A percentile compares a stretch with the other conserved stretches of the same genome.
Conservation (phyloP, 2,329 filamentous ascomycete species). For the Neofusicoccum sp. region DNA sequence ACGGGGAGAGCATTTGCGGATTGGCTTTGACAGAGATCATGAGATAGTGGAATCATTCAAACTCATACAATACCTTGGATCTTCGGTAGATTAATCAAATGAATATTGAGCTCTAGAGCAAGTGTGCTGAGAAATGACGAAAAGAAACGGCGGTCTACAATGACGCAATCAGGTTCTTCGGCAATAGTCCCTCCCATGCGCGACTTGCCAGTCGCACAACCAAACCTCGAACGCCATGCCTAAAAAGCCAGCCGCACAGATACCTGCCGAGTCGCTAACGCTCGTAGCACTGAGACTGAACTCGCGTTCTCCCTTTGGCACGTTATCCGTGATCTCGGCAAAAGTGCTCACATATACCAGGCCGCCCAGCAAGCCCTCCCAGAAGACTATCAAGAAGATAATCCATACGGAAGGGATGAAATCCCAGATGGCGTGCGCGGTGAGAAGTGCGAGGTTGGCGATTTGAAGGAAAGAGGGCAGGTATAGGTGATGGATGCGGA, state of each 20-base stretch:
- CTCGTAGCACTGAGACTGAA: constrained; percentile 88
- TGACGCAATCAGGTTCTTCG: constrained; percentile 22
- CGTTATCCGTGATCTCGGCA: constrained; percentile 84
- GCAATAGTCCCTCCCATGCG: constrained; percentile 66
- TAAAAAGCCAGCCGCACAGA: constrained; percentile 82
- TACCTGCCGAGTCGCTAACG: constrained; percentile 87
- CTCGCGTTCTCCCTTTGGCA: constrained; percentile 75
- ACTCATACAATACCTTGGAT: too few relatives aligned
- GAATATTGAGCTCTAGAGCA: too few relatives aligned
- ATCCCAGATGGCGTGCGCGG: constrained; percentile 71
- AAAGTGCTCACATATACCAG: constrained; percentile 96
- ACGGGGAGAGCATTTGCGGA: too few relatives aligned
- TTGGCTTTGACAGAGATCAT: too few relatives aligned
- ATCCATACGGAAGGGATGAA: constrained; percentile 84
- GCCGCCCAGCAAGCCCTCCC: constrained; percentile 90
- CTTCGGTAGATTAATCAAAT: too few relatives aligned
- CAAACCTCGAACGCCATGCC: constrained; percentile 79
- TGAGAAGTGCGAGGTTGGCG: constrained; percentile 71
- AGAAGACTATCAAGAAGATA: constrained; percentile 83
- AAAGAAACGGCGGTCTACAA: too few relatives aligned
- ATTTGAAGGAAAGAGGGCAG: constrained; percentile 79
- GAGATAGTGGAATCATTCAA: too few relatives aligned
- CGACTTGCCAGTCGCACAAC: constrained; percentile 81
- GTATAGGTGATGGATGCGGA: constrained; percentile 79
- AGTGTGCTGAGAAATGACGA: too few relatives aligned